phyloP scores from a whole-genome alignment of 2,329 filamentous ascomycete genomes.

The Arthrobotrys sphaeroides region DNA sequence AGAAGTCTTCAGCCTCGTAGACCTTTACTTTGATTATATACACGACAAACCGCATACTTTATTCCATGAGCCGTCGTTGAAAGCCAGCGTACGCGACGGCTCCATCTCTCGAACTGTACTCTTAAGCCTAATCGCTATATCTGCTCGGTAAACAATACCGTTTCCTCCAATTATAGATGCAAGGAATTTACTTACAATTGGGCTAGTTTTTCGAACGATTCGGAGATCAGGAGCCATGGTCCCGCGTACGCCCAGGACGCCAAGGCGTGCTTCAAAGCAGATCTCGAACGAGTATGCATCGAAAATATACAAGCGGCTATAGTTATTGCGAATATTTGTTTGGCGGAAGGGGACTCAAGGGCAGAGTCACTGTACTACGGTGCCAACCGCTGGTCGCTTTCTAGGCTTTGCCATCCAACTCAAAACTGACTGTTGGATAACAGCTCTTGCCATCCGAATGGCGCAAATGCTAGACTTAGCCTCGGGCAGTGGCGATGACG shows the following conservation, averaged over 20 bases:
- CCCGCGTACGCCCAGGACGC: conserved; percentile 51
- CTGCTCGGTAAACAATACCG: conserved; percentile 54
- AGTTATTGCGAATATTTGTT: conserved; percentile 59
- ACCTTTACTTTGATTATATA: conserved; percentile 57
- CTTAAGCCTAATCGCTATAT: conserved; percentile 56
- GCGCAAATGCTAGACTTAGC: conserved; percentile 59
- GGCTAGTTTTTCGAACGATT: conserved; percentile 54
- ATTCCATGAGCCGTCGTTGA: conserved; percentile 58
- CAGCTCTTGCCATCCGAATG: conserved; percentile 60
- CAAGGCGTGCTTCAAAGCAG: conserved; percentile 57
- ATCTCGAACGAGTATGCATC: conserved; percentile 59
- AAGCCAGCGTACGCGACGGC: conserved; percentile 39
- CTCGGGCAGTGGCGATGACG: conserved; percentile 54
- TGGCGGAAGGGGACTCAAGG: conserved; percentile 59
- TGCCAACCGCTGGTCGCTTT: conserved; percentile 20
- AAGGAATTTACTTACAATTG: background rate
- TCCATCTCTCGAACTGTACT: conserved; percentile 54
- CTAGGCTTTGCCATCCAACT: background rate
- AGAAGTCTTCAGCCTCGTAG: conserved; percentile 45
- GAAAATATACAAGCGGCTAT: conserved; percentile 61
- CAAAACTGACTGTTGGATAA: background rate
- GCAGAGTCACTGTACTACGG: conserved; percentile 60
- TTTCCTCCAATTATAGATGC: background rate
- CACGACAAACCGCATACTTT: conserved; percentile 58
- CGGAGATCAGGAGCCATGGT: conserved; percentile 50